Base-by-base conservation (phyloP, 257 asterid species). In the Przewalskia tangutica region DNA sequence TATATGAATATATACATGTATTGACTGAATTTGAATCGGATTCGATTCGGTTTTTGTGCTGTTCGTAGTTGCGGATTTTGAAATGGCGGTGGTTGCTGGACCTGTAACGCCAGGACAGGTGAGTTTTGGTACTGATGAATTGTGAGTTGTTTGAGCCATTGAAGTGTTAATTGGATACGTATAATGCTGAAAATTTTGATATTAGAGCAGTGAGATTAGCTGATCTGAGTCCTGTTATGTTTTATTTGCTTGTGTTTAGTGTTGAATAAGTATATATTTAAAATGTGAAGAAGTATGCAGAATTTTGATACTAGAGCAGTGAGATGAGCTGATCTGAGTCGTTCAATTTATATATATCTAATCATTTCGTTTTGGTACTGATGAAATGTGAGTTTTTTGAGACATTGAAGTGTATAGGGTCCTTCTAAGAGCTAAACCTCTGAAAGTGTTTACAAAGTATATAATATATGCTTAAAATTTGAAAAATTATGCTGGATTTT, bases 21-120 rank as follows among this genome's bases (percentile, higher is more conserved):
- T 16, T 77, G 32, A 20, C 32, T 27, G 38, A 55, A 20, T 70
- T 50, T 59, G 81, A 71, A 77, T 82, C 64, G 65, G 36, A 77
- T 32, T 55, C 76, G 83, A 82, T 81, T 82, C 32, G 32, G 32
- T 27, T 27, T 27, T 27, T 27, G 32, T 27, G 32, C 32, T 27
- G 32, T 27, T 27, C 32, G 32, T 27, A 27, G 32, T 27, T 27
- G 32, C 1, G 32, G 32, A 27, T 48, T 62, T 32, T 59, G 84
- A 82, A 85, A 92, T 93, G 98, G 89, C 88, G 82, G 92, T 85
- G 90, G 92, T 76, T 86, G 66, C 95, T 79, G 95, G 91, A 62
- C 97, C 91, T 64, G 88, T 91, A 85, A 89, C 94, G 13, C 87
- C 95, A 48, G 95, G 95, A 38, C 97, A 88, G 94, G 97, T 93